A percentile compares a stretch with the other conserved stretches of the same genome.
These are phyloP conservation scores for Knoxia roxburghii DNA, from an alignment of 257 asterid species.

Conservation along the genomic window DNA sequence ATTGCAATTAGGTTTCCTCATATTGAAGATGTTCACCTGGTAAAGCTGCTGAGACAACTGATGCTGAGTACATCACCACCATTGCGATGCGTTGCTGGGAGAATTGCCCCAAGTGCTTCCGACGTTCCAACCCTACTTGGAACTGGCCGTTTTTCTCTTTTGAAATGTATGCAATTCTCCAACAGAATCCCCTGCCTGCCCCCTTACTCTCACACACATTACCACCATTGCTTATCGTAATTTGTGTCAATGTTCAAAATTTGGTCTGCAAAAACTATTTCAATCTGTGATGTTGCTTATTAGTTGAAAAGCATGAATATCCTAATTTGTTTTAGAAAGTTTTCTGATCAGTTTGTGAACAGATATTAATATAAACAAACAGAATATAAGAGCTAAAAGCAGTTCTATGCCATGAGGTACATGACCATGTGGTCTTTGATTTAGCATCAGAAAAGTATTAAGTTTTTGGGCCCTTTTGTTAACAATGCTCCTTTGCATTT, in stretches of 20 bases:
- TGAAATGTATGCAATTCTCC: conserved; percentile 49
- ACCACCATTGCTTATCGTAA: too few species aligned
- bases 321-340: too few species aligned
- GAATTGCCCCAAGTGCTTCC: conserved; percentile 61
- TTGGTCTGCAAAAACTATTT: neutral
- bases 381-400: neutral
- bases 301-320: too few species aligned
- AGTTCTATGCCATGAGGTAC: too few species aligned
- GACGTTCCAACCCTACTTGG: conserved; percentile 97
- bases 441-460: neutral
- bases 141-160: conserved; percentile 77
- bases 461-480: too few species aligned
- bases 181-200: too few species aligned
- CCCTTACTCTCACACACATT: too few species aligned
- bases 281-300: neutral
- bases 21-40: conserved; percentile 68
- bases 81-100: conserved; percentile 40
- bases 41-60: conserved; percentile 76
- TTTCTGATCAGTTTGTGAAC: neutral
- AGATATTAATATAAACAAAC: neutral
- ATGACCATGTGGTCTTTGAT: neutral
- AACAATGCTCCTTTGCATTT: neutral
- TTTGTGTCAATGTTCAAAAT: too few species aligned
- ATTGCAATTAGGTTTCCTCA: conserved; percentile 66
- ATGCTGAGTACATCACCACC: conserved; percentile 65